phyloP scores from a whole-genome alignment of 352 stramenopile genomes.

The Phytophthora foliorum region DNA sequence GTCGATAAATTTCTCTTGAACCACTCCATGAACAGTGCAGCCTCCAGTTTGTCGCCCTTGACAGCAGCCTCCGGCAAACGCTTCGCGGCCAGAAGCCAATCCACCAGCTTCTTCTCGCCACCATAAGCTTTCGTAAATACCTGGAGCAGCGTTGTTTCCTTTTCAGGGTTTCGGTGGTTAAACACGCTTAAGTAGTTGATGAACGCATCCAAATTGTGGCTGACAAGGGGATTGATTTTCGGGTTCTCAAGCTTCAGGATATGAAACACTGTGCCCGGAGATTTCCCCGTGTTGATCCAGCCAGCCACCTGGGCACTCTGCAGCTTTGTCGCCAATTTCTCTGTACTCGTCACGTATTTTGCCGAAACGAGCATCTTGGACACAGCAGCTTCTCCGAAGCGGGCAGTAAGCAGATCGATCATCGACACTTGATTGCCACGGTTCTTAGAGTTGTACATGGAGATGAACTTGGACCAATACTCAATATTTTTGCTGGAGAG shows the following conservation, averaged over 20 bases:
- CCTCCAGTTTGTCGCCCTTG: not conserved
- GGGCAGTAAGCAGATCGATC: not conserved
- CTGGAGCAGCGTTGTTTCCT: conserved; percentile 4
- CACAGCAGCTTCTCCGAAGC: not conserved
- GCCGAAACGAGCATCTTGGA: not conserved
- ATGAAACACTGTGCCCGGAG: not conserved
- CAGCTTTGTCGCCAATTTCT: not conserved
- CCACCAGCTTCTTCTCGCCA: no score
- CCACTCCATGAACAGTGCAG: not conserved
- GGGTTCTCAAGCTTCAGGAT: not conserved
- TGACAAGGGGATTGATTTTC: not conserved
- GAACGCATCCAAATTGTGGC: not conserved
- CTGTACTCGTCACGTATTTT: not conserved
- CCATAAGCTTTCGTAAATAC: not conserved
- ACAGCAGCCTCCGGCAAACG: not conserved
- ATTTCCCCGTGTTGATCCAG: not conserved
- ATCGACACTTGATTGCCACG: not conserved
- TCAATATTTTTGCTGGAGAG: not conserved
- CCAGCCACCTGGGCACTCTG: not conserved
- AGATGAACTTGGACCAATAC: not conserved
- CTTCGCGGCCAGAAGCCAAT: no score
- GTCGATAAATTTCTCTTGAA: not conserved
- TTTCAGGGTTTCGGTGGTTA: not conserved
- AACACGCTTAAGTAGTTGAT: not conserved
- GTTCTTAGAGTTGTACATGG: not conserved